Conservation (phyloP, 2,329 filamentous ascomycete genomes). For the Colletotrichum chrysophilum region DNA sequence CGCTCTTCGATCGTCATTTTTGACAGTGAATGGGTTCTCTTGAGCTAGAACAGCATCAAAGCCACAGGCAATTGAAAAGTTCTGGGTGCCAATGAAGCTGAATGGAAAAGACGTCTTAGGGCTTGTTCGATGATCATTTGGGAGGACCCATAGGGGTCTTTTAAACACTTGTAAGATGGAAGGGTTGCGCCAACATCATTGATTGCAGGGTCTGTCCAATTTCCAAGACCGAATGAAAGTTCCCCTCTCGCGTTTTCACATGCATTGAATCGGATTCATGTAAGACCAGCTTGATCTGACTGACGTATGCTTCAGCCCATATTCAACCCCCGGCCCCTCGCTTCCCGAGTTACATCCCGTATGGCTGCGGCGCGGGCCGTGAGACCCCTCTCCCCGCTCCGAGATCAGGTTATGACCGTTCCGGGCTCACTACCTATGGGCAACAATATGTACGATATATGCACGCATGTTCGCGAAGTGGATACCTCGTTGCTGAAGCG, state of each 20-base stretch:
- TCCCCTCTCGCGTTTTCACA: not conserved
- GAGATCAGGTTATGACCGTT: not conserved
- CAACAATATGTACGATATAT: not conserved
- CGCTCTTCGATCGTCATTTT: conserved; percentile 1
- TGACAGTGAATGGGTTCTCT: not conserved
- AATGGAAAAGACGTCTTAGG: not conserved
- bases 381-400: not conserved
- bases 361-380: not conserved
- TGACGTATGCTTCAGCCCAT: not conserved
- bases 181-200: not conserved
- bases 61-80: fast-evolving
- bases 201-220: not conserved
- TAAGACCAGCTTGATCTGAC: not conserved
- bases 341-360: not conserved
- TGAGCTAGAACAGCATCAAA: too few species aligned
- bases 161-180: not conserved
- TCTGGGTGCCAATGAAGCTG: not conserved
- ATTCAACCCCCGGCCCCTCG: not conserved
- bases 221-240: not conserved
- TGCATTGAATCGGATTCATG: not conserved
- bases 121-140: not conserved
- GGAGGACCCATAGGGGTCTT: not conserved
- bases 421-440: not conserved
- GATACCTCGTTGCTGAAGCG: not conserved
- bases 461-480: not conserved